Percentiles rank a stretch among this genome's conserved stretches.
phyloP scores from a whole-genome alignment of 768 basidiomycete species.

The Trametes cinnabarina region DNA sequence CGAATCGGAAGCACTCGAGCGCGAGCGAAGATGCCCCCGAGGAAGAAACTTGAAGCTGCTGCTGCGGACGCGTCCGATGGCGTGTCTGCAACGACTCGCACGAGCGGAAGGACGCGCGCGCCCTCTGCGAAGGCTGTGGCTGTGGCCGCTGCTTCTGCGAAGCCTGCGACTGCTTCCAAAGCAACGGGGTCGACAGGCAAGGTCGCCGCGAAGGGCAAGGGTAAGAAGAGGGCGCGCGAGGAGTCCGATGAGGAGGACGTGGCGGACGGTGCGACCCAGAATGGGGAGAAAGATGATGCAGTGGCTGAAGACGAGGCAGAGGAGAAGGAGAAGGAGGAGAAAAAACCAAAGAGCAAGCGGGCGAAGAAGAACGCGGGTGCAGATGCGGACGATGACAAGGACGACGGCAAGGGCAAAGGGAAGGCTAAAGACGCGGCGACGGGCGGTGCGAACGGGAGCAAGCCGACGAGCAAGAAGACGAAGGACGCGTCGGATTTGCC shows the following conservation, averaged over 20 bases:
- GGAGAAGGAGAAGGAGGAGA: not conserved
- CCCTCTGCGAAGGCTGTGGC: constrained; percentile 24
- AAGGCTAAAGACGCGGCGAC: constrained; percentile 18
- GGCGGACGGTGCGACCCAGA: constrained; percentile 15
- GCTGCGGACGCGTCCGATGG: constrained; percentile 26
- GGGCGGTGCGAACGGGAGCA: not conserved
- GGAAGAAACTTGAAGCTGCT: constrained; percentile 41
- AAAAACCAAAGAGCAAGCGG: constrained; percentile 14
- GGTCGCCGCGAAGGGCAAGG: constrained; percentile 20
- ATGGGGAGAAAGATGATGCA: not conserved
- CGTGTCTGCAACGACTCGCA: constrained; percentile 32
- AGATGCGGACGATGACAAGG: constrained; percentile 14
- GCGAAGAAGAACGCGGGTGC: constrained; percentile 19
- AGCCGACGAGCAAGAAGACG: constrained; percentile 11
- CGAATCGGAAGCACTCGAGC: no score
- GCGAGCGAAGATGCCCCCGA: constrained; percentile 31
- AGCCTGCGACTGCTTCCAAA: not conserved
- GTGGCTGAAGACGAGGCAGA: constrained; percentile 2
- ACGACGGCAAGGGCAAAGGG: constrained; percentile 18
- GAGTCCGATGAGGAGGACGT: constrained; percentile 20
- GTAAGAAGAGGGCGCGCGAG: constrained; percentile 20
- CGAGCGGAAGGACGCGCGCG: constrained; percentile 31
- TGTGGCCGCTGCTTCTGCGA: constrained; percentile 8
- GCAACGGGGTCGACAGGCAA: not conserved
- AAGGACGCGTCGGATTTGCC: constrained; percentile 25